Evolutionary conservation across 129 eudicot genomes (phyloP).

Genomic region (Cynara cardunculus): DNA sequence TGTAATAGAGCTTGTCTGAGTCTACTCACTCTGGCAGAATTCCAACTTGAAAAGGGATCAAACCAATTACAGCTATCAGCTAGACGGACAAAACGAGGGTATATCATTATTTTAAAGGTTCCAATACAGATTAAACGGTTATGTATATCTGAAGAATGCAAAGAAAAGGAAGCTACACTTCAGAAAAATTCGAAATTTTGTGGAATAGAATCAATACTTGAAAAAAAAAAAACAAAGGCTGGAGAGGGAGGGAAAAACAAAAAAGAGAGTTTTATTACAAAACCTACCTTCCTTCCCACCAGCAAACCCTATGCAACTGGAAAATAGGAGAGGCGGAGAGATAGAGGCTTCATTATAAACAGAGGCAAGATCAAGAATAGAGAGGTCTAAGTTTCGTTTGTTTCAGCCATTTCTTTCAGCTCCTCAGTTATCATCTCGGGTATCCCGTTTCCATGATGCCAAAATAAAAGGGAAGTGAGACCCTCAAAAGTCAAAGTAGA

Average conservation of each 20-base stretch:
- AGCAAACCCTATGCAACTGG: neutral
- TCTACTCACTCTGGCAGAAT: neutral
- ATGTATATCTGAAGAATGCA: neutral
- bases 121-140: neutral
- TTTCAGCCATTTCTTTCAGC: neutral
- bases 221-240: neutral
- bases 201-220: neutral
- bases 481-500: neutral
- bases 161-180: neutral
- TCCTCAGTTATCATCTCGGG: neutral
- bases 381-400: neutral
- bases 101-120: neutral
- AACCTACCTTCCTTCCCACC: too few relatives aligned
- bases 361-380: neutral
- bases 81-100: neutral
- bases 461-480: neutral
- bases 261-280: too few relatives aligned
- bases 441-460: neutral
- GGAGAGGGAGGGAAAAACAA: too few relatives aligned
- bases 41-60: neutral
- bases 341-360: neutral
- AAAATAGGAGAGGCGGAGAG: neutral
- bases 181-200: neutral
- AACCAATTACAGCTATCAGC: neutral
- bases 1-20: neutral